Percentiles rank a stretch among this genome's conserved stretches.
phyloP scores from a whole-genome alignment of 2,329 filamentous ascomycete species.

The Pseudomassariella vexata region DNA sequence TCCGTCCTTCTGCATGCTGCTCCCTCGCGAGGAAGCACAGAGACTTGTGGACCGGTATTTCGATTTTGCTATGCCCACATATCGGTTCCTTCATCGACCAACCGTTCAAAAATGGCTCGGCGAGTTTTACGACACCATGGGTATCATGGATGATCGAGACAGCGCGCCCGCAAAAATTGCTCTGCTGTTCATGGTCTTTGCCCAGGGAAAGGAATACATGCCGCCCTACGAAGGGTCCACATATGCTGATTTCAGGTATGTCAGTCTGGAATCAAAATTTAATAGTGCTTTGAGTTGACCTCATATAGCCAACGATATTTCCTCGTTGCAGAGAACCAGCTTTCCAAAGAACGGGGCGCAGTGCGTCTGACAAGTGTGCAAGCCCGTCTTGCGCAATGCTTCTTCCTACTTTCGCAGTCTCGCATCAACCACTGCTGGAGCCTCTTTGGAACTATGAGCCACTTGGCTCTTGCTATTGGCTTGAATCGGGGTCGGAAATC shows the following conservation, averaged over 20 bases:
- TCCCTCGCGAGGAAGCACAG: slow-evolving; percentile 21
- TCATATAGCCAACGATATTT: too few species aligned
- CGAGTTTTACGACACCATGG: slow-evolving; percentile 38
- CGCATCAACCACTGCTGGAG: slow-evolving; percentile 43
- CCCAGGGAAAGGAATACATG: slow-evolving; percentile 39
- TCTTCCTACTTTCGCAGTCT: slow-evolving; percentile 36
- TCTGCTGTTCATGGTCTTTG: slow-evolving; percentile 36
- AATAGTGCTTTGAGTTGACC: too few species aligned
- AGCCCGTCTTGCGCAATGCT: slow-evolving; percentile 31
- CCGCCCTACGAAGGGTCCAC: slow-evolving; percentile 20
- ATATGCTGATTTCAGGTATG: slow-evolving; percentile 17
- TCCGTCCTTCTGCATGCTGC: slow-evolving; percentile 35
- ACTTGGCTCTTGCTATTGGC: slow-evolving; percentile 31
- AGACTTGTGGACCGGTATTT: slow-evolving; percentile 31
- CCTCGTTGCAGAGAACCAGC: slow-evolving; percentile 17
- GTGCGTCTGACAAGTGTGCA: slow-evolving; percentile 22
- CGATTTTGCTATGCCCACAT: slow-evolving; percentile 34
- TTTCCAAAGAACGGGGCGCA: slow-evolving; percentile 19
- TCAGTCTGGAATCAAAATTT: slow-evolving; percentile 7
- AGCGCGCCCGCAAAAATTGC: slow-evolving; percentile 32
- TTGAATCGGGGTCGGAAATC: slow-evolving; percentile 28
- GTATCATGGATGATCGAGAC: slow-evolving; percentile 30
- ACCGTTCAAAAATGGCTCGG: slow-evolving; percentile 35
- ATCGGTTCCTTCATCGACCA: slow-evolving; percentile 36
- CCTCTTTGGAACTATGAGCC: slow-evolving; percentile 35